A percentile compares a stretch with the other conserved stretches of the same genome.
Evolutionary conservation across 116 monocot species (phyloP).

Genomic region (Zostera marina): DNA sequence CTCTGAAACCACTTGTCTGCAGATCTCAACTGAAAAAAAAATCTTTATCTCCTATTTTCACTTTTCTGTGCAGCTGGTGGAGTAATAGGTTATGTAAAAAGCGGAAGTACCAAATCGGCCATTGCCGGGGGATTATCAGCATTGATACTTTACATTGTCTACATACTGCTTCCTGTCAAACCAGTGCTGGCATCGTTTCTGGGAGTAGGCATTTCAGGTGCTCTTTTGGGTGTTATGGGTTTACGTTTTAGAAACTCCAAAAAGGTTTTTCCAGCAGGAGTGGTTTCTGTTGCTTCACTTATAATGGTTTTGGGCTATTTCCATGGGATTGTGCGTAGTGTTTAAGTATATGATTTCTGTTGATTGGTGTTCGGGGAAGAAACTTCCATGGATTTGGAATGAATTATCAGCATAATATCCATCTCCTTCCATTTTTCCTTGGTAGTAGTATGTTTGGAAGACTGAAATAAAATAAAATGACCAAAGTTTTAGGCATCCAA

Average conservation of each 20-base stretch:
- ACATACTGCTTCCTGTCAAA: conserved; percentile 59
- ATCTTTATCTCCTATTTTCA: no score
- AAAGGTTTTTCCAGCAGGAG: conserved; percentile 88
- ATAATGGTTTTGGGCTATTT: conserved; percentile 72
- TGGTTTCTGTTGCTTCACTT: conserved; percentile 56
- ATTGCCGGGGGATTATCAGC: conserved; percentile 70
- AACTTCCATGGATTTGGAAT: no score
- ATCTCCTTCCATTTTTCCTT: no score
- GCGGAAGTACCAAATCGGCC: conserved; percentile 77
- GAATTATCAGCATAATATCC: no score
- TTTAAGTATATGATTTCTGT: no score
- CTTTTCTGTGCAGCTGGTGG: conserved; percentile 82
- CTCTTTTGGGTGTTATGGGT: conserved; percentile 82
- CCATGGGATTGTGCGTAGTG: conserved; percentile 69
- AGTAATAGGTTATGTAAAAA: conserved; percentile 74
- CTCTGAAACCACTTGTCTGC: neutral
- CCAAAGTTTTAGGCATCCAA: no score
- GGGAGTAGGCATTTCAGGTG: conserved; percentile 73
- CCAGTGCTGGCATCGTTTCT: conserved; percentile 74
- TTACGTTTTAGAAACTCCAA: conserved; percentile 78
- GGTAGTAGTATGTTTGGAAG: no score
- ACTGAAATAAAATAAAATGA: no score
- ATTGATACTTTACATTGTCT: conserved; percentile 48
- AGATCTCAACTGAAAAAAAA: no score
- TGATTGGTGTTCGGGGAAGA: no score